A percentile compares a stretch with the other conserved stretches of the same genome.
phyloP scores from a whole-genome alignment of 2,329 filamentous ascomycete genomes.

The Ramularia collo-cygni region DNA sequence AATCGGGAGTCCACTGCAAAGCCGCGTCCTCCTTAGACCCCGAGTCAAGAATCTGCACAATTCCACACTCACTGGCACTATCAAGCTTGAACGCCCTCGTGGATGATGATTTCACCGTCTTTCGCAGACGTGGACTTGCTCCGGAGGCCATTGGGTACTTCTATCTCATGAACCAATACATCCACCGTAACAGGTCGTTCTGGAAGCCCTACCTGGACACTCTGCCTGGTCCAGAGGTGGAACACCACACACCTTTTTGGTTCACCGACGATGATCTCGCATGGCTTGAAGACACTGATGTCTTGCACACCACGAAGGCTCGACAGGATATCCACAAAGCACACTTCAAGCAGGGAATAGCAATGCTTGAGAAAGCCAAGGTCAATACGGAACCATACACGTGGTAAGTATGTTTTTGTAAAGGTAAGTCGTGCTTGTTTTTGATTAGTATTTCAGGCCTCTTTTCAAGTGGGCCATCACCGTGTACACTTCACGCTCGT shows the following conservation, averaged over 20 bases:
- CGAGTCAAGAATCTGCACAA: conserved; percentile 19
- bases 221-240: conserved; percentile 26
- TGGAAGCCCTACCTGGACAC: conserved; percentile 33
- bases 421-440: conserved; percentile 23
- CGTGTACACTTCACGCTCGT: conserved; percentile 46
- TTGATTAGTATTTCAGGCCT: conserved; percentile 32
- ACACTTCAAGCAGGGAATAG: conserved; percentile 31
- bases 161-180: conserved; percentile 32
- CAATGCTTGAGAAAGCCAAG: conserved; percentile 25
- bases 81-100: conserved; percentile 33
- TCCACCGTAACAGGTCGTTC: conserved; percentile 28
- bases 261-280: conserved; percentile 29
- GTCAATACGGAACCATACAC: conserved; percentile 32
- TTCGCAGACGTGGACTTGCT: conserved; percentile 20
- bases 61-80: conserved; percentile 29
- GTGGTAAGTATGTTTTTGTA: conserved; percentile 32
- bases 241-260: conserved; percentile 29
- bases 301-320: conserved; percentile 25
- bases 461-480: conserved; percentile 46
- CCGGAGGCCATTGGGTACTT: conserved; percentile 31
- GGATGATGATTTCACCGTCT: conserved; percentile 28
- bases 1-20: conserved; percentile 25
- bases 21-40: conserved; percentile 16
- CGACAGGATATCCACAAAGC: conserved; percentile 31
- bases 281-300: conserved; percentile 33